Evolutionary conservation across 352 stramenopile genomes (phyloP).

Genomic region (Globisporangium radiosum): DNA sequence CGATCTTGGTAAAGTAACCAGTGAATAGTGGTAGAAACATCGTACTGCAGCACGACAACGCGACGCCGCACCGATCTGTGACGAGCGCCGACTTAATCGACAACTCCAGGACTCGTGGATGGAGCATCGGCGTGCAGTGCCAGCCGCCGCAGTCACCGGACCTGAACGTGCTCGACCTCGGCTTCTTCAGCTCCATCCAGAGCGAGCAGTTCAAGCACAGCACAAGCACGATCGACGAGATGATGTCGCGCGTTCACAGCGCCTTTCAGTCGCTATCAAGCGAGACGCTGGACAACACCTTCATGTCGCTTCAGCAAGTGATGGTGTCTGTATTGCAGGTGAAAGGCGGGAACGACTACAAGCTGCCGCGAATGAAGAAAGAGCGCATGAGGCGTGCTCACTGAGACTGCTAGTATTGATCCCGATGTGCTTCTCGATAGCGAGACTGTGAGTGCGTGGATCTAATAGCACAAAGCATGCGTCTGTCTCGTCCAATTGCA

Average conservation of each 20-base stretch:
- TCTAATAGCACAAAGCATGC: constrained; percentile 6
- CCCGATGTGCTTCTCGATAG: constrained; percentile 1
- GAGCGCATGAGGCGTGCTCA: constrained; percentile 1
- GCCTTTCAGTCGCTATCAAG: constrained; percentile 1
- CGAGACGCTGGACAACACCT: constrained; percentile 1
- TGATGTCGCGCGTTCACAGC: constrained; percentile 2
- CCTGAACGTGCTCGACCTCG: constrained; percentile 4
- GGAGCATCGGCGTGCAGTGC: constrained; percentile 3
- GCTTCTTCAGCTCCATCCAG: constrained; percentile 5
- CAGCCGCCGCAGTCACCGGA: constrained; percentile 2
- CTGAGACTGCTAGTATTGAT: constrained; percentile 6
- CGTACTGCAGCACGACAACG: constrained; percentile 4
- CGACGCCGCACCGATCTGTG: constrained; percentile 5
- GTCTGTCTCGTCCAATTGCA: constrained; percentile 8
- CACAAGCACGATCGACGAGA: constrained; percentile 1
- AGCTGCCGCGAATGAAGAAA: constrained; percentile 4
- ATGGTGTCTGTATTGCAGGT: constrained; percentile 5
- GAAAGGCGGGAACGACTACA: constrained; percentile 5
- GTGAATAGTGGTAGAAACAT: constrained; percentile 4
- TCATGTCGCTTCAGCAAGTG: constrained; percentile 3
- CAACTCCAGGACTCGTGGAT: constrained; percentile 1
- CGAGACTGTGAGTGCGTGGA: constrained; percentile 4
- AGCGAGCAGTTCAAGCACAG: constrained; percentile 6
- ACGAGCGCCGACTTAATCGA: constrained; percentile 6
- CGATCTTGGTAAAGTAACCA: constrained; percentile 7